These are phyloP conservation scores for Sporothrix pallida DNA, from an alignment of 2,329 filamentous ascomycete genomes.

Conservation along the genomic window DNA sequence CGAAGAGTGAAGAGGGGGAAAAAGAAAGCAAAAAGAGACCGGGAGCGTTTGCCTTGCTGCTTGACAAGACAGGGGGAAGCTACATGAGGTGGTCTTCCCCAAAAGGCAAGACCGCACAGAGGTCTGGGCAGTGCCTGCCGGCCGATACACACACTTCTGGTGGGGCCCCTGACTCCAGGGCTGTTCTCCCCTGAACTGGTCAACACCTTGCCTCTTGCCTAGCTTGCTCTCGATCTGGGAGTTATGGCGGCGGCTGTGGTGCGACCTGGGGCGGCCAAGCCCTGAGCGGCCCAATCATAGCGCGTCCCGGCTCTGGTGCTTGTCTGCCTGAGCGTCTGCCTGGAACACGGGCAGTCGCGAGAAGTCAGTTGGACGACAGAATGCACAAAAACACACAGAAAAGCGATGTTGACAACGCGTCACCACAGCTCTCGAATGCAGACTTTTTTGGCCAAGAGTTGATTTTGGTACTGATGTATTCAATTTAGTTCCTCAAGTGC, in stretches of 20 bases:
- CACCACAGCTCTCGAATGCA: neutral
- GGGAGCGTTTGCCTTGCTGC: neutral
- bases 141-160: neutral
- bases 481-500: neutral
- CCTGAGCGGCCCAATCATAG: constrained; percentile 13
- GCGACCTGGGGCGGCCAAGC: neutral
- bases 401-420: neutral
- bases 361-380: neutral
- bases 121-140: neutral
- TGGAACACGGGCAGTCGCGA: neutral
- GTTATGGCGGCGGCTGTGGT: no score
- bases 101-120: neutral
- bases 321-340: constrained; percentile 22
- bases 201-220: neutral
- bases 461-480: no score
- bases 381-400: neutral
- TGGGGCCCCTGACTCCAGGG: no score
- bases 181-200: no score
- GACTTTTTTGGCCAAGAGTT: neutral
- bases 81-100: neutral
- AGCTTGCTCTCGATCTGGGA: neutral
- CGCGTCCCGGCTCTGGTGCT: neutral
- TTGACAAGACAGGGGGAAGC: neutral
- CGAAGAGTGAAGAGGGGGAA: neutral
- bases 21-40: neutral